Conservation (phyloP, 108 stramenopile genomes). For the Cyclotella distinguenda region DNA sequence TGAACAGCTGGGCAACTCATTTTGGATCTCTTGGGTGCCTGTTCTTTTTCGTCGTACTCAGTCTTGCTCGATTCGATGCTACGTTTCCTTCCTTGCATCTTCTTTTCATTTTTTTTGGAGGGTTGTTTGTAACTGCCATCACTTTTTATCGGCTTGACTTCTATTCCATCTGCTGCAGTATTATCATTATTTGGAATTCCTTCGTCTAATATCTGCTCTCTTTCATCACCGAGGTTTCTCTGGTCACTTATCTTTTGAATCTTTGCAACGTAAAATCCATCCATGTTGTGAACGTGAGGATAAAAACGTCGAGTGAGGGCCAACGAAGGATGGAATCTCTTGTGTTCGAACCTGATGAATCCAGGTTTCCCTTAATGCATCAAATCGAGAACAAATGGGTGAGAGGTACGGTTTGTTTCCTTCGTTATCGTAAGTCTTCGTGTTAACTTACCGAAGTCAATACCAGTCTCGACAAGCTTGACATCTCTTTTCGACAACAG, state of each 20-base stretch:
- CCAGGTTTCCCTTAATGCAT: constrained; percentile 77
- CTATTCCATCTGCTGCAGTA: constrained; percentile 14
- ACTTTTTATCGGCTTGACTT: constrained; percentile 2
- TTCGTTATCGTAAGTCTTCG: too few relatives aligned
- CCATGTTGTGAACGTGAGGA: constrained; percentile 99
- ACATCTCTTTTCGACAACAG: constrained; percentile 93
- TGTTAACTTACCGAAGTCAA: constrained; percentile 80
- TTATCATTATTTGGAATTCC: constrained; percentile 13
- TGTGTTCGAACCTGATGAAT: constrained; percentile 91
- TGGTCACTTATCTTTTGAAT: constrained; percentile 90
- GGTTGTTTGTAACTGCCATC: not conserved
- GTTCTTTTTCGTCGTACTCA: constrained; percentile 12
- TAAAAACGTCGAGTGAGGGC: constrained; percentile 93
- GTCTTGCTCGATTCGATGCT: constrained; percentile 18
- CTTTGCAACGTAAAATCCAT: constrained; percentile 99
- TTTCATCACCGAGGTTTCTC: constrained; percentile 55
- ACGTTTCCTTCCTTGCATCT: constrained; percentile 34
- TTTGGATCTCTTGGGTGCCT: constrained; percentile 49
- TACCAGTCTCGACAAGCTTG: constrained; percentile 89
- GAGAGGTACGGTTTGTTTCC: too few relatives aligned
- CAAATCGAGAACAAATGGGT: not conserved
- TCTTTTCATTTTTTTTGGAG: constrained; percentile 22
- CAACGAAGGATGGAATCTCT: constrained; percentile 96
- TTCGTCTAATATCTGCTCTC: constrained; percentile 28
- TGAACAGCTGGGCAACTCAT: constrained; percentile 49